Base-by-base conservation (phyloP, 352 stramenopile species). In the Phytophthora podocarpi region DNA sequence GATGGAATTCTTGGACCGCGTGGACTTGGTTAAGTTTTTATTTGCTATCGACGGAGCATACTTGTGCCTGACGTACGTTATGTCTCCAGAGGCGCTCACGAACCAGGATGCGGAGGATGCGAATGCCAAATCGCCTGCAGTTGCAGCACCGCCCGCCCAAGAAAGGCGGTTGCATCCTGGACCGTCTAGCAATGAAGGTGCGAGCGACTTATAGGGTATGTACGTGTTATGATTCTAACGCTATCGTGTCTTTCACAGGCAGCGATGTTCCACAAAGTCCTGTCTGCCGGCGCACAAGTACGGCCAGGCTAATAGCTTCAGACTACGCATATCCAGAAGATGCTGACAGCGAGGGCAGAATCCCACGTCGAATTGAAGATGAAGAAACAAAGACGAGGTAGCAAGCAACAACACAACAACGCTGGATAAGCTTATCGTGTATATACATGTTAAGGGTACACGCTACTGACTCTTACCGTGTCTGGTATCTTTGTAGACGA, bases 401-500 rank as follows among this genome's bases (percentile, higher is more conserved):
- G n/a, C n/a, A n/a, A n/a, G n/a, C n/a, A n/a, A n/a, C n/a, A n/a
- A n/a, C n/a, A n/a, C n/a, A n/a, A n/a, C n/a, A n/a, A n/a, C n/a
- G n/a, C n/a, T n/a, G n/a, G 21, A 3, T 39, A 32, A 21, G 18
- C 10, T 7, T 26, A 42, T 13, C 3, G 15, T 52, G 23, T 45
- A 26, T 20, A 42, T 41, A 62, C 53, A 48, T 32, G 42, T 18
- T 62, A 54, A 24, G 2, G 42, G 26, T 54, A 48, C 24, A 40
- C 15, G 34, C 23, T 31, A 54, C 13, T 24, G 23, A 42, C 21
- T n/a, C 10, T 34, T 47, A 60, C 42, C 43, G 11, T 59, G 49
- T 60, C 49, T 67, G 7, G 26, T 36, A 43, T 36, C 12, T 15
- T 47, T 49, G 34, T 12, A 47, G 39, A 58, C 0, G 48, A 65